Evolutionary conservation across 2,329 filamentous ascomycete genomes (phyloP).

Genomic region (Truncatella angustata): DNA sequence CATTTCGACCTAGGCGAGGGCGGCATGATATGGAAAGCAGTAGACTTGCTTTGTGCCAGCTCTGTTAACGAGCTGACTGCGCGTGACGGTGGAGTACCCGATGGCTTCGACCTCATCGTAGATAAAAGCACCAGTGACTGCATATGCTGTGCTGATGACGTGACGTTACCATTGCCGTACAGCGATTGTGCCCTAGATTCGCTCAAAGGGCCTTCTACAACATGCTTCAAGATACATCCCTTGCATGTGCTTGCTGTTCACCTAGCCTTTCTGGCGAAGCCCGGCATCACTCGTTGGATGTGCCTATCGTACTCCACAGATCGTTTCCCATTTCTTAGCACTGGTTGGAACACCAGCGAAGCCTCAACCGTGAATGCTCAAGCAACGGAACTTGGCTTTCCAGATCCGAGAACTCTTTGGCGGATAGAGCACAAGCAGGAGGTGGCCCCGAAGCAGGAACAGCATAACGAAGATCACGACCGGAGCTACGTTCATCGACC

Average conservation of each 20-base stretch:
- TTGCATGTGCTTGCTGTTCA: slow-evolving; percentile 6
- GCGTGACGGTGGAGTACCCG: neutral
- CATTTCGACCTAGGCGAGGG: neutral
- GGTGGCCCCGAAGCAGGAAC: neutral
- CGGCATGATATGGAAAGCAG: slow-evolving; percentile 4
- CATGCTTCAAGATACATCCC: neutral
- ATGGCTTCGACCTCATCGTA: slow-evolving; percentile 1
- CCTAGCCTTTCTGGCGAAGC: slow-evolving; percentile 3
- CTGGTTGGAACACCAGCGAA: too few relatives aligned
- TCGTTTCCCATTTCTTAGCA: neutral
- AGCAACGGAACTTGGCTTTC: neutral
- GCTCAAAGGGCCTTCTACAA: neutral
- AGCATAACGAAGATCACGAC: neutral
- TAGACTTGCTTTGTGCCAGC: neutral
- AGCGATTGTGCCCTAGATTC: neutral
- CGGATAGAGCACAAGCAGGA: slow-evolving; percentile 2
- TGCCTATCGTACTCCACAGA: slow-evolving; percentile 7
- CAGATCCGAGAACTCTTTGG: slow-evolving; percentile 6
- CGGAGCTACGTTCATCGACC: neutral
- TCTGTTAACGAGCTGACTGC: neutral
- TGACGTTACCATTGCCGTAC: neutral
- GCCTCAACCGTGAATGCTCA: neutral
- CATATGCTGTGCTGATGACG: slow-evolving; percentile 2
- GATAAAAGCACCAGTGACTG: slow-evolving; percentile 10
- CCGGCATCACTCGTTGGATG: slow-evolving; percentile 3